These are phyloP conservation scores for Cordyceps cateniannulata DNA, from an alignment of 2,329 filamentous ascomycete species.

Conservation along the genomic window DNA sequence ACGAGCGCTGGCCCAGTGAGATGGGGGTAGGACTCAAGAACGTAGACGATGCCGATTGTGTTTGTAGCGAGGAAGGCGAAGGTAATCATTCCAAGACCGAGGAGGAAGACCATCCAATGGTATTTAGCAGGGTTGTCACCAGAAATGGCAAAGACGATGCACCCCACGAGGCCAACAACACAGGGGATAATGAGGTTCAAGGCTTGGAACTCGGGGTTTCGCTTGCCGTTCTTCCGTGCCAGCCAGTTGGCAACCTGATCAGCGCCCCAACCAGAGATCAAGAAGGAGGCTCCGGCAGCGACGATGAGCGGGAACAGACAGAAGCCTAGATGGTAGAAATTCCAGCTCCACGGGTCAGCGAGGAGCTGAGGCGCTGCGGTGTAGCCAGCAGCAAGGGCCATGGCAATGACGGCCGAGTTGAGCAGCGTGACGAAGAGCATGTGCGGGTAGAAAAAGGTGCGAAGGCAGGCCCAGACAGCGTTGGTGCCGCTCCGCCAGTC, in stretches of 20 bases:
- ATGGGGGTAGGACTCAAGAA: slow-evolving; percentile 27
- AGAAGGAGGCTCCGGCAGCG: slow-evolving; percentile 16
- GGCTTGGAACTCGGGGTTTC: slow-evolving; percentile 28
- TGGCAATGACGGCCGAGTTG: slow-evolving; percentile 25
- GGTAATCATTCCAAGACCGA: slow-evolving; percentile 22
- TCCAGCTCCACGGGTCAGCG: slow-evolving; percentile 23
- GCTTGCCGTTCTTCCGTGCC: slow-evolving; percentile 22
- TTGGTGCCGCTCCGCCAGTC: slow-evolving; percentile 21
- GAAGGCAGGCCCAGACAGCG: slow-evolving; percentile 22
- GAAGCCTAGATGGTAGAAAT: slow-evolving; percentile 24
- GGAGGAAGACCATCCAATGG: slow-evolving; percentile 23
- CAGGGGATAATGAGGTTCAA: slow-evolving; percentile 26
- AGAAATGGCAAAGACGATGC: slow-evolving; percentile 26
- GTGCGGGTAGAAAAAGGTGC: slow-evolving; percentile 27
- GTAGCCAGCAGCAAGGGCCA: slow-evolving; percentile 20
- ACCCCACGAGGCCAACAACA: slow-evolving; percentile 21
- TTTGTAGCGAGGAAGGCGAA: slow-evolving; percentile 23
- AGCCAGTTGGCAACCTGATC: slow-evolving; percentile 23
- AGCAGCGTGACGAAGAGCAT: slow-evolving; percentile 27
- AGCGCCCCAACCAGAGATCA: slow-evolving; percentile 24
- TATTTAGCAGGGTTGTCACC: slow-evolving; percentile 18
- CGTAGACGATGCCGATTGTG: slow-evolving; percentile 24
- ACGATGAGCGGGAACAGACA: slow-evolving; percentile 20
- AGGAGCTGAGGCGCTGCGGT: slow-evolving; percentile 19
- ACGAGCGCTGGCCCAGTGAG: slow-evolving; percentile 24